Evolutionary conservation across 495 filamentous ascomycete species (phyloP).

Genomic region (Baudoinia panamericana): DNA sequence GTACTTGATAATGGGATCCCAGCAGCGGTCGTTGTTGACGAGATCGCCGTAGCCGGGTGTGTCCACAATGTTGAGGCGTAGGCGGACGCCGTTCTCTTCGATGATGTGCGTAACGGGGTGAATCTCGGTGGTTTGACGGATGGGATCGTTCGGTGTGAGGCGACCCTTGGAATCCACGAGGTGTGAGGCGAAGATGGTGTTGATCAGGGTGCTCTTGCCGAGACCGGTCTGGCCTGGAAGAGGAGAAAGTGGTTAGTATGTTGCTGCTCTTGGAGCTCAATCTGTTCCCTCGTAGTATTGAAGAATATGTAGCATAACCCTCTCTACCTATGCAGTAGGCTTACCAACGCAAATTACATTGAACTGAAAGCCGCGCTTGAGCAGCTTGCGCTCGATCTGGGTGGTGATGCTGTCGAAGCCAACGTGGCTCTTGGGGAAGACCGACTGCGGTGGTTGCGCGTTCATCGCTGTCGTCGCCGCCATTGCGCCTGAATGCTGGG

Average conservation of each 20-base stretch:
- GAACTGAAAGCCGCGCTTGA: constrained; percentile 99
- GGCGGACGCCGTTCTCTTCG: constrained; percentile 84
- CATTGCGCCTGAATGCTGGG: background rate
- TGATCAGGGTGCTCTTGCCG: constrained; percentile 97
- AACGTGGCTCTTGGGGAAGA: constrained; percentile 79
- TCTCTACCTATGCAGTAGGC: constrained; percentile 37
- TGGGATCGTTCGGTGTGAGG: constrained; percentile 75
- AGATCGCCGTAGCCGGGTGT: constrained; percentile 71
- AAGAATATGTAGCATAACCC: too few relatives aligned
- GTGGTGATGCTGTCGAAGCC: constrained; percentile 99
- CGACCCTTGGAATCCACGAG: constrained; percentile 98
- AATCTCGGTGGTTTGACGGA: constrained; percentile 94
- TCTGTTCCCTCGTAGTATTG: background rate
- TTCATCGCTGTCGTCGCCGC: constrained; percentile 39
- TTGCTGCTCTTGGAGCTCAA: background rate
- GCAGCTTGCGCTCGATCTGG: constrained; percentile 96
- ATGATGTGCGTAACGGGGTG: constrained; percentile 96
- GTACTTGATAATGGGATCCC: constrained; percentile 97
- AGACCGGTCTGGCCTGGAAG: constrained; percentile 85
- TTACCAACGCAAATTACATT: constrained; percentile 99
- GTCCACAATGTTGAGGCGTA: constrained; percentile 67
- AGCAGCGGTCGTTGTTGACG: constrained; percentile 74
- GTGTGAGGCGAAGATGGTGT: constrained; percentile 99
- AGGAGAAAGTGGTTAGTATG: constrained; percentile 21
- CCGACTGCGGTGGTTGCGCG: constrained; percentile 39